Conservation (phyloP, 202 grass and related monocot species). For the Musa balbisiana region DNA sequence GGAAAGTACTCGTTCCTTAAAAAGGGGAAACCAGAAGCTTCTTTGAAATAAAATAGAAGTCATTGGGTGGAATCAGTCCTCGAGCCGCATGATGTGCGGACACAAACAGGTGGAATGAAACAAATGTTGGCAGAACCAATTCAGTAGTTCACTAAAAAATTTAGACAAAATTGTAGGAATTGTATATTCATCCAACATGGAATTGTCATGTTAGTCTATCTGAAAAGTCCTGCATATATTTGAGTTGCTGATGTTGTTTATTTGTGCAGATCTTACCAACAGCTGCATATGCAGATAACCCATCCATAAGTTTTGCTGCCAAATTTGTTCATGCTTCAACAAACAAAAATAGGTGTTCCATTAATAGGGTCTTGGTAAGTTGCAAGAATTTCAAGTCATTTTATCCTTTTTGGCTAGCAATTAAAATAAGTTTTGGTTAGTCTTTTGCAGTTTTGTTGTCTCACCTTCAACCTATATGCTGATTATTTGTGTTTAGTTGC, state of each 20-base stretch:
- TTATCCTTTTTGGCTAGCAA: background rate
- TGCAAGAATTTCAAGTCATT: conserved; percentile 23
- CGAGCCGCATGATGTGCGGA: too few relatives aligned
- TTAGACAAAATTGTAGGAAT: too few relatives aligned
- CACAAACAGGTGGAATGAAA: background rate
- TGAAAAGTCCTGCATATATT: background rate
- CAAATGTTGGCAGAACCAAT: background rate
- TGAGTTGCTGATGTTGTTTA: conserved; percentile 8
- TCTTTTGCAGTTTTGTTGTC: background rate
- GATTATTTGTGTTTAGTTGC: background rate
- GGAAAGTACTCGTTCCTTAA: background rate
- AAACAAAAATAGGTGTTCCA: conserved; percentile 97
- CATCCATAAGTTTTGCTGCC: conserved; percentile 88
- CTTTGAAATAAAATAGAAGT: too few relatives aligned
- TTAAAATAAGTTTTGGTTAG: conserved; percentile 1
- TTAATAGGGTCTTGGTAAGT: conserved; percentile 93
- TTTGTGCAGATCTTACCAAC: conserved; percentile 80
- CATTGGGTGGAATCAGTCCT: too few relatives aligned
- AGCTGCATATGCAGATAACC: conserved; percentile 83
- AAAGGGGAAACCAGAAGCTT: background rate
- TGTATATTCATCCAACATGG: too few relatives aligned
- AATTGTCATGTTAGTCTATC: too few relatives aligned
- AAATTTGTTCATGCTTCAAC: conserved; percentile 99
- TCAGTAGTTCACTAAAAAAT: too few relatives aligned
- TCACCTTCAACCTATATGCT: background rate